A percentile compares a stretch with the other conserved stretches of the same genome.
These are phyloP conservation scores for Fusarium poae DNA, from an alignment of 2,329 filamentous ascomycete genomes.

Conservation along the genomic window DNA sequence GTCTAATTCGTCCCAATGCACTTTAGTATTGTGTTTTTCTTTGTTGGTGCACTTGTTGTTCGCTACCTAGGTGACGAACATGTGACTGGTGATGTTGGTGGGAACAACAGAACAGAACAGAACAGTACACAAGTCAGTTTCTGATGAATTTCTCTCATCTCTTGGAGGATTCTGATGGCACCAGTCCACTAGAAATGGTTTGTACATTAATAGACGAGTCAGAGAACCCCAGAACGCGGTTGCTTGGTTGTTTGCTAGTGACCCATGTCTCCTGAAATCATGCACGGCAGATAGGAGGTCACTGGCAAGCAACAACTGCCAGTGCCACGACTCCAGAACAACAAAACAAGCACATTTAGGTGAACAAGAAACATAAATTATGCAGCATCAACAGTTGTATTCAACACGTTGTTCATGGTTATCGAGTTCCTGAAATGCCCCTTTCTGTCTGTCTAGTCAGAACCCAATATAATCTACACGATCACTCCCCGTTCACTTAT, in stretches of 20 bases:
- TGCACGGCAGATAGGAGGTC: slow-evolving; percentile 11
- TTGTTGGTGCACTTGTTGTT: background rate
- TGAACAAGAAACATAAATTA: no score
- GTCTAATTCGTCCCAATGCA: background rate
- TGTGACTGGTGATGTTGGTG: background rate
- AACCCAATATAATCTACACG: background rate
- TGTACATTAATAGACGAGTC: background rate
- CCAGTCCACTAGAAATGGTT: background rate
- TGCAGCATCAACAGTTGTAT: no score
- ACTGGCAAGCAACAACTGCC: background rate
- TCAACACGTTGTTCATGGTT: background rate
- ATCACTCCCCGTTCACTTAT: background rate
- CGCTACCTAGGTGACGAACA: slow-evolving; percentile 14
- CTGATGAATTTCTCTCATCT: background rate
- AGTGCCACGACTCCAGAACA: background rate
- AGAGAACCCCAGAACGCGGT: background rate
- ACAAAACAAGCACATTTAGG: background rate
- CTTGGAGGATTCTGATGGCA: background rate
- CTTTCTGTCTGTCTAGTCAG: background rate
- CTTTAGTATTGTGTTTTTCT: background rate
- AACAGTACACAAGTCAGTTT: slow-evolving; percentile 5
- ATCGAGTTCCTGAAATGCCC: slow-evolving; percentile 4
- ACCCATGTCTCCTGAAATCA: background rate
- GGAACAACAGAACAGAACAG: slow-evolving; percentile 9
- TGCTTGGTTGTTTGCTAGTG: slow-evolving; percentile 16